Percentiles rank a stretch among this genome's conserved stretches.
phyloP scores from a whole-genome alignment of 2,329 filamentous ascomycete species.

The Teratosphaeria gauchensis region DNA sequence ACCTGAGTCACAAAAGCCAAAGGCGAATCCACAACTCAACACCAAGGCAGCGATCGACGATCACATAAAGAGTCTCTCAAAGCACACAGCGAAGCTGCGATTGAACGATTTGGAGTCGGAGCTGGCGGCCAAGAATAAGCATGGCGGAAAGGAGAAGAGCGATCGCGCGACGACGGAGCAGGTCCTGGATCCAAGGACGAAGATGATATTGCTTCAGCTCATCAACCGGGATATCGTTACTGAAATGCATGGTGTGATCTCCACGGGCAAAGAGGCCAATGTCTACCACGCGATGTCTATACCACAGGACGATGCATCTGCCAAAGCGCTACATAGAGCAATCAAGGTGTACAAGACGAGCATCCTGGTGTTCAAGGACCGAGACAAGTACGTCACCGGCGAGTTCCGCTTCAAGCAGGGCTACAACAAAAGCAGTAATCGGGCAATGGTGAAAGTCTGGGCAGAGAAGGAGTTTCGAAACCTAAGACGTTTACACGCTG shows the following conservation, averaged over 20 bases:
- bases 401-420: slow-evolving; percentile 86
- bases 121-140: slow-evolving; percentile 37
- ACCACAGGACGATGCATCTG: slow-evolving; percentile 44
- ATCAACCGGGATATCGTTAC: slow-evolving; percentile 84
- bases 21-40: slow-evolving; percentile 71
- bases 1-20: slow-evolving; percentile 48
- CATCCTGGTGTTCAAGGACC: slow-evolving; percentile 95
- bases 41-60: slow-evolving; percentile 74
- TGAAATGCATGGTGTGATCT: slow-evolving; percentile 89
- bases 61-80: slow-evolving; percentile 73
- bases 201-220: slow-evolving; percentile 92
- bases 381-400: slow-evolving; percentile 89
- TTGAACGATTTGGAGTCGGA: slow-evolving; percentile 55
- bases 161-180: slow-evolving; percentile 92
- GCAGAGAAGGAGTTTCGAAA: slow-evolving; percentile 98
- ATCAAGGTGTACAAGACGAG: slow-evolving; percentile 99
- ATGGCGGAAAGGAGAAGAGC: slow-evolving; percentile 53
- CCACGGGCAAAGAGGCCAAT: slow-evolving; percentile 96
- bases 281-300: slow-evolving; percentile 81
- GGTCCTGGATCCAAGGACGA: slow-evolving; percentile 84
- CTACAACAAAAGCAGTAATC: slow-evolving; percentile 88
- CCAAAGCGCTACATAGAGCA: slow-evolving; percentile 54
- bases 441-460: slow-evolving; percentile 97
- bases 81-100: slow-evolving; percentile 76
- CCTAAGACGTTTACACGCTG: slow-evolving; percentile 68